Evolutionary conservation across 352 stramenopile species (phyloP), one percentile per base, ranked within the genome.

Genomic region (Phytopythium mirpurense): DNA sequence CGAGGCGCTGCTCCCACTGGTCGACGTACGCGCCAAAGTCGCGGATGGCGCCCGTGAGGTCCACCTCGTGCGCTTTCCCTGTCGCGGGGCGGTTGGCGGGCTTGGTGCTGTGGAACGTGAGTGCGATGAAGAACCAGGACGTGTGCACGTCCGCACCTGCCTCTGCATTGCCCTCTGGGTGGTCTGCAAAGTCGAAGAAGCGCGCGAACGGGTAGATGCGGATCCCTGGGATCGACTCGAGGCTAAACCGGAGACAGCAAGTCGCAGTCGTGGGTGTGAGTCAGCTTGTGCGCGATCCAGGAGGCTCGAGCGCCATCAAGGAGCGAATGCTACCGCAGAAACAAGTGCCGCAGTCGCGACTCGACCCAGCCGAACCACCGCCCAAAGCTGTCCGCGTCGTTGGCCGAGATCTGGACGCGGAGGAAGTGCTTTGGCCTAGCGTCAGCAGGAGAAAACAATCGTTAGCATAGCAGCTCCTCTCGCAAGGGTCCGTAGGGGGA

Each of bases 351-450:
- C 35, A 96, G 61, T 11, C 84, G 74, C 12, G 85, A 96, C 55
- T 95, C 86, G 36, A 94, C 78, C 86, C 86, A 96, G 14, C 83
- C 79, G 65, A 96, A 92, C 84, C 83, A 93, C 44, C 62, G 60
- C 11, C 71, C 76, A 44, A 93, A 93, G 26, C 74, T 66, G 42
- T 86, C 62, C 2, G 67, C 56, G 56, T 57, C 74, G 24, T 43
- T 60, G 0, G 80, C 78, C 6, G 76, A 86, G 40, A 95, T 73
- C 54, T 93, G 75, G 5, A 95, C 71, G 34, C 80, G 80, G 45
- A 95, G 63, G 58, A 91, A 95, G 32, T 95, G 84, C 31, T 86
- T 86, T 48, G 64, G 83, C 48, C 81, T 94, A 35, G n/a, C 19
- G 3, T 47, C 19, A 56, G 5, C 27, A 68, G 43, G 42, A 43